Evolutionary conservation across 1,139 yeast species (phyloP), one percentile per base, ranked within the genome.

Genomic region (Sugiyamaella xylanicola): DNA sequence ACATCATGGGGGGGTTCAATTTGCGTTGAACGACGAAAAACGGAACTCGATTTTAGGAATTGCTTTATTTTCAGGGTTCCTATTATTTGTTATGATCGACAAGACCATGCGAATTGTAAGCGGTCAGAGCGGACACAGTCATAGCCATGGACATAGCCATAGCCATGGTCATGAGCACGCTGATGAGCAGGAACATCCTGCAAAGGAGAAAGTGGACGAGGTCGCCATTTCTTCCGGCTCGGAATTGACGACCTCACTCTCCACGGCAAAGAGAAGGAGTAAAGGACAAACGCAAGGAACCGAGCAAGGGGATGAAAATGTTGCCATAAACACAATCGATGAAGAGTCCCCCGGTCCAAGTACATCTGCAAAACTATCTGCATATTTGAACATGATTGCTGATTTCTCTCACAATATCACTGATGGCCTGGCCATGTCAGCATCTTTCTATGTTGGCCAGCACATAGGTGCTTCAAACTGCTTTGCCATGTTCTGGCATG

Each of bases 351-450:
- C 40, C 21, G 48, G 22, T 25, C 51, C 54, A 2, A 45, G 29
- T 17, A 39, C 54, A 1, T 68, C 72, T 1, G 65, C 67, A 27
- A 68, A 66, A 49, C 73, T 77, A 1, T 78, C 85, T n/a, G 85
- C 87, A 2, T 80, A 83, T 63, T 69, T 85, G 57, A 85, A 83
- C 62, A 70, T 85, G 61, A 77, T 84, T 55, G 84, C 89, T 0
- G 89, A 85, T 60, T 81, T 85, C 60, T 73, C 84, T 1, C 92
- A 85, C 68, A 85, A 85, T 66, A 76, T 84, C 58, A 83, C 89
- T 1, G 91, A 86, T 64, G 91, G 91, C 0, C 68, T 85, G 8
- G 87, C 90, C 2, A 77, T 85, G 52, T 79, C 88, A 1, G 80
- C 89, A 0, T 79, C 89, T 7, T 85, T 85, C 66, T 82, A 82